Evolutionary conservation across 2,329 filamentous ascomycete species (phyloP), one percentile per base, ranked within the genome.

Genomic region (Didymella sp.): DNA sequence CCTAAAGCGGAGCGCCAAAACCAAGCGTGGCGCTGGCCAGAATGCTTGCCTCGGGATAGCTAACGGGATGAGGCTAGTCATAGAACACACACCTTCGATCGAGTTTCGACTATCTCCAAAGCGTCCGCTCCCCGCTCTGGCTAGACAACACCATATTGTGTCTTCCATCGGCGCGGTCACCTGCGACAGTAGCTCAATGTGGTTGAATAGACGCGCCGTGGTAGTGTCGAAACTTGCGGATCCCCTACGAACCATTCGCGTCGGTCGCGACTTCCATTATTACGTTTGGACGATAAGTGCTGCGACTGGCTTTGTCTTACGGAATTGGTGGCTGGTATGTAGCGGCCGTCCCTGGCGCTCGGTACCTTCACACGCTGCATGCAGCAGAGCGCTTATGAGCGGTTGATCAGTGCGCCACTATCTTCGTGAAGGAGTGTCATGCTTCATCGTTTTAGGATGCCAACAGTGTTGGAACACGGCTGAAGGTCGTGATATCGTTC

Each of bases 1-100:
- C 55, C 55, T 53, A 41, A 30, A 41, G 27, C 49, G 38, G 49
- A 15, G 12, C n/a, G 17, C 25, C 19, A 45, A 40, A 38, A 24
- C 41, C 24, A n/a, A 28, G 27, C 50, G 50, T 53, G 55, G 55
- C 55, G 55, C 55, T 41, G 43, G 55, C 55, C 33, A 58, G 50
- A 52, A 50, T 47, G 55, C 50, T 53, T 58, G 50, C 55, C 33
- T 30, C 51, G 49, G 55, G 15, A 21, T 5, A 28, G 31, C 43
- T 53, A 50, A 53, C 55, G 9, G 3, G 6, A 35, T 46, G 3
- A 9, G 45, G 48, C 24, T 41, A 50, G 50, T 24, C 19, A 24
- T 48, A 48, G 48, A 57, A 57, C 37, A 57, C n/a, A 25, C 43
- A 38, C 17, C 48, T 52, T 48, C 44, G 37, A 48, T 35, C 43